These are phyloP conservation scores for Ziziphus jujuba DNA, from an alignment of 306 rosid species.

Conservation along the genomic window DNA sequence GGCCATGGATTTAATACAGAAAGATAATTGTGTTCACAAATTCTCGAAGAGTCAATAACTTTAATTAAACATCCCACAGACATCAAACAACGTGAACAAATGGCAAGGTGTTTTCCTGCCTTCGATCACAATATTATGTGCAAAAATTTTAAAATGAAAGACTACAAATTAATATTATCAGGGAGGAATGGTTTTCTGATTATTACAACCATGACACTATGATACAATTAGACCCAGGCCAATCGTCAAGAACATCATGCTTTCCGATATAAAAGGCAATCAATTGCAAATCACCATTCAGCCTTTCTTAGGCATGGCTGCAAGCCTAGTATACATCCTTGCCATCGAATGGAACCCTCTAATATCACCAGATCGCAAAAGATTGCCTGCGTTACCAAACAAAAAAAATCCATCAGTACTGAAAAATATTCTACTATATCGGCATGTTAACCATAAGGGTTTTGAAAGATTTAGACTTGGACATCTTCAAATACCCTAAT, in stretches of 20 bases:
- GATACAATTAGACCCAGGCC: not conserved
- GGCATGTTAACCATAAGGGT: not conserved
- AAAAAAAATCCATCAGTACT: not conserved
- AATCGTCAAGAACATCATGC: not conserved
- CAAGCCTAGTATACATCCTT: conserved; percentile 93
- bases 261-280: not conserved
- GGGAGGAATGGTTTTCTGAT: not conserved
- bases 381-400: conserved; percentile 63
- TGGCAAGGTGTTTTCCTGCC: not conserved
- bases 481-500: too few relatives aligned
- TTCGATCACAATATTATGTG: not conserved
- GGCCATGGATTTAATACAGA: too few relatives aligned
- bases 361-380: conserved; percentile 83
- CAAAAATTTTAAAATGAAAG: not conserved
- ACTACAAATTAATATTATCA: not conserved
- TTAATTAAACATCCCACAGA: too few relatives aligned
- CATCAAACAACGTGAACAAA: not conserved
- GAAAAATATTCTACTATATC: not conserved
- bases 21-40: too few relatives aligned
- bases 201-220: too few relatives aligned
- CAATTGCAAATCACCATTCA: conserved; percentile 29
- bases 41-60: too few relatives aligned
- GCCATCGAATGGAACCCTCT: conserved; percentile 96
- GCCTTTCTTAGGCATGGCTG: conserved; percentile 98
- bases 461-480: not conserved